Percentiles rank a stretch among this genome's conserved stretches.
These are phyloP conservation scores for Diaporthe vaccinii DNA, from an alignment of 2,329 filamentous ascomycete genomes.

Conservation along the genomic window DNA sequence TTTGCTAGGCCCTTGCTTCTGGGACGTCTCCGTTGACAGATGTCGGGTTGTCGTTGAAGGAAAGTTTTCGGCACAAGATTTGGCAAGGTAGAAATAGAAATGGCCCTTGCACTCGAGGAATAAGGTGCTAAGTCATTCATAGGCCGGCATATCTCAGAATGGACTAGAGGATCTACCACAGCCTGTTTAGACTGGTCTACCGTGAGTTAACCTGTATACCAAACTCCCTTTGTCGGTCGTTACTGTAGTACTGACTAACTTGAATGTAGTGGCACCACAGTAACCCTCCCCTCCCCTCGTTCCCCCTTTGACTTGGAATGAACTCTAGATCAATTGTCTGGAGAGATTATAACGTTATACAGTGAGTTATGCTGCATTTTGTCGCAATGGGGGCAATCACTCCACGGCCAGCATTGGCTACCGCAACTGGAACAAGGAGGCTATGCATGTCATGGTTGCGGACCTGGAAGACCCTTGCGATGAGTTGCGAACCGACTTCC, in stretches of 20 bases:
- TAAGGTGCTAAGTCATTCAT: not conserved
- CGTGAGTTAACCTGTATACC: not conserved
- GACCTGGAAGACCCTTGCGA: not conserved
- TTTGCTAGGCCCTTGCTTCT: not conserved
- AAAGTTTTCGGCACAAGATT: not conserved
- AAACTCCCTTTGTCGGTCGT: not conserved
- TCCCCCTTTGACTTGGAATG: not conserved
- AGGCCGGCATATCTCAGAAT: not conserved
- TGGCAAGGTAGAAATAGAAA: not conserved
- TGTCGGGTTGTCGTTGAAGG: not conserved
- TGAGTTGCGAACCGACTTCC: not conserved
- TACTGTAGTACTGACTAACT: not conserved
- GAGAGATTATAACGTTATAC: not conserved
- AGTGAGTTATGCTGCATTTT: not conserved
- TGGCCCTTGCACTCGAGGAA: too few relatives aligned
- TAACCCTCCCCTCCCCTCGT: not conserved
- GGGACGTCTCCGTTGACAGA: not conserved
- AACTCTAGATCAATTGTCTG: not conserved
- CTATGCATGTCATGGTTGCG: not conserved
- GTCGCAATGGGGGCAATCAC: not conserved
- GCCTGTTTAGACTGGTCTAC: not conserved
- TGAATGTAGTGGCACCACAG: not conserved
- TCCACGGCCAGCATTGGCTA: not conserved
- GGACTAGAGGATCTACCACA: not conserved
- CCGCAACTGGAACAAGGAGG: conserved; percentile 13